phyloP scores from a whole-genome alignment of 1,139 yeast genomes.

The Saccharomycopsis hybrid region DNA sequence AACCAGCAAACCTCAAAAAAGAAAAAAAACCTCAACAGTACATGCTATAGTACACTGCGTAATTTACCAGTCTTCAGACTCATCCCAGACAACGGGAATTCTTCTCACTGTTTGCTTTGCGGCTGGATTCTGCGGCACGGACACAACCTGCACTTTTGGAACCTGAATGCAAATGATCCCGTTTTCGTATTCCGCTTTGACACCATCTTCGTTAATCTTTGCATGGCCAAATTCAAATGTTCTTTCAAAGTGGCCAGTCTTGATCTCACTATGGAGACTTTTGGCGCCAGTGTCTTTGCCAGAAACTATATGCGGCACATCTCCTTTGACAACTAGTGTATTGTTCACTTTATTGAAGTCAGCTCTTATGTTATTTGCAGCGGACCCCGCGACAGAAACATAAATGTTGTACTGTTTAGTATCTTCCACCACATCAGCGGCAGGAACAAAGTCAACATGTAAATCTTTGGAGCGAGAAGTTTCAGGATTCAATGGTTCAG shows the following conservation, averaged over 20 bases:
- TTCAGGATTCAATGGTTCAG: no score
- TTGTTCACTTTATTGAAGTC: slow-evolving; percentile 36
- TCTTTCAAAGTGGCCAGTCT: slow-evolving; percentile 35
- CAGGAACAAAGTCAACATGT: neutral
- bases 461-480: no score
- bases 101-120: slow-evolving; percentile 3
- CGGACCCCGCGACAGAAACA: slow-evolving; percentile 37
- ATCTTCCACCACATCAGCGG: slow-evolving; percentile 1
- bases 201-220: slow-evolving; percentile 26
- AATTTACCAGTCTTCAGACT: slow-evolving; percentile 1
- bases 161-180: slow-evolving; percentile 30
- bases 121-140: neutral
- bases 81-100: slow-evolving; percentile 8
- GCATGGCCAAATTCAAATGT: slow-evolving; percentile 27
- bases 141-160: slow-evolving; percentile 1
- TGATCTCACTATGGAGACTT: slow-evolving; percentile 30
- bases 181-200: slow-evolving; percentile 34
- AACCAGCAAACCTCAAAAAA: neutral
- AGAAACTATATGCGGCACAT: slow-evolving; percentile 25
- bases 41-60: neutral
- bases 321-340: slow-evolving; percentile 34
- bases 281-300: slow-evolving; percentile 17
- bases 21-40: neutral
- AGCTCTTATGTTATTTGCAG: slow-evolving; percentile 31
- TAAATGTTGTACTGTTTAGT: neutral